These are phyloP conservation scores for Exophiala alcalophila DNA, from an alignment of 2,329 filamentous ascomycete species.

Conservation along the genomic window DNA sequence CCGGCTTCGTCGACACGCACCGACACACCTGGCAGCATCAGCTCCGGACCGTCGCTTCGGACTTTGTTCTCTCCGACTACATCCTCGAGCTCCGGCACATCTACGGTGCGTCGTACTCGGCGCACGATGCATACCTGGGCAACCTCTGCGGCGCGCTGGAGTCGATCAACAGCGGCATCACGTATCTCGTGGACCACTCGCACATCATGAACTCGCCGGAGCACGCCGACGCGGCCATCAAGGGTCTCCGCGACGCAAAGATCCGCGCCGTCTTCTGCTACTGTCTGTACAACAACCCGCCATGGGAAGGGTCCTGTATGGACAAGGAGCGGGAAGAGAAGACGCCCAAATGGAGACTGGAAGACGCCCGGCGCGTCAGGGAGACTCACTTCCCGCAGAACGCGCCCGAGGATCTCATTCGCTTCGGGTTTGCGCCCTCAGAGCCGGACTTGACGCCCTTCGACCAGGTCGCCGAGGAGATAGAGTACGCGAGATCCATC, in stretches of 20 bases:
- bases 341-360: constrained; percentile 11
- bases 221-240: constrained; percentile 12
- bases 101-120: constrained; percentile 12
- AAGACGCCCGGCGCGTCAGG: constrained; percentile 6
- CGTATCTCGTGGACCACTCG: constrained; percentile 13
- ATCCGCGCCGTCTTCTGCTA: constrained; percentile 12
- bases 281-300: not conserved
- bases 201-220: constrained; percentile 27
- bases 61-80: constrained; percentile 45
- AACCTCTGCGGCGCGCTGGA: constrained; percentile 16
- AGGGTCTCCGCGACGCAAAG: constrained; percentile 11
- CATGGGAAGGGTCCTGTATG: constrained; percentile 4
- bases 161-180: constrained; percentile 16
- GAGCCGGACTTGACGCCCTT: constrained; percentile 4
- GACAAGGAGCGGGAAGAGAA: constrained; percentile 5
- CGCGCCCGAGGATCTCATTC: too few relatives aligned
- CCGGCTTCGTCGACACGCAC: constrained; percentile 34
- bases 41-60: constrained; percentile 39
- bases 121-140: constrained; percentile 10
- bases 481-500: constrained; percentile 7
- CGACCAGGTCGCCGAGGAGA: constrained; percentile 3
- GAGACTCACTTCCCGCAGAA: too few relatives aligned
- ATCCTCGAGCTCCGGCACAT: constrained; percentile 18
- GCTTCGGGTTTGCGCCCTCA: not conserved
- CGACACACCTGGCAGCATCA: constrained; percentile 46